A percentile compares a stretch with the other conserved stretches of the same genome.
These are phyloP conservation scores for Arthrinium phaeospermum DNA, from an alignment of 2,329 filamentous ascomycete genomes.

Conservation along the genomic window DNA sequence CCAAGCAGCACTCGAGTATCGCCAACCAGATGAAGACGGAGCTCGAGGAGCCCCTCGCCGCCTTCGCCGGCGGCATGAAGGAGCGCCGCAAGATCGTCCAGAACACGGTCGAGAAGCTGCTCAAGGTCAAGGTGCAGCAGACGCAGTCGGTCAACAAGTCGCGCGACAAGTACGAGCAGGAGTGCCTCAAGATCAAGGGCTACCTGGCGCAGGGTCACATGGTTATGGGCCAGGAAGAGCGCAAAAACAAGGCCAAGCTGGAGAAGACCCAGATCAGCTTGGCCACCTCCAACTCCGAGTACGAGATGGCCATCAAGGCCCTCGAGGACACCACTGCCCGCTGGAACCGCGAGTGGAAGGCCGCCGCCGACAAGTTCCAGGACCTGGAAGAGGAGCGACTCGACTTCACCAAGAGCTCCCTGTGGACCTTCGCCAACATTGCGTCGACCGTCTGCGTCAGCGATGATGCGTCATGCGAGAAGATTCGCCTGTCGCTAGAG, in stretches of 20 bases:
- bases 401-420: conserved; percentile 95
- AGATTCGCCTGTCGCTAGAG: conserved; percentile 90
- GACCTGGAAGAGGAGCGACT: conserved; percentile 96
- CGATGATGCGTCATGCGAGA: conserved; percentile 95
- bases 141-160: conserved; percentile 93
- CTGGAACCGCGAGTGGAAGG: conserved; percentile 99
- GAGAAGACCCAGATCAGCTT: conserved; percentile 98
- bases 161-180: conserved; percentile 93
- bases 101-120: conserved; percentile 87
- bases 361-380: conserved; percentile 98
- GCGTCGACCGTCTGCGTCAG: conserved; percentile 97
- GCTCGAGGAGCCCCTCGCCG: conserved; percentile 88
- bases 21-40: conserved; percentile 95
- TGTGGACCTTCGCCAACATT: conserved; percentile 98
- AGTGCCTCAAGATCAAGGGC: conserved; percentile 97
- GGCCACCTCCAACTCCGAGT: conserved; percentile 88
- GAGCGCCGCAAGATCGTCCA: conserved; percentile 97
- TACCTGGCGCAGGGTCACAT: conserved; percentile 98
- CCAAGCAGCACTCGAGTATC: conserved; percentile 89
- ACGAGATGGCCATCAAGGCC: conserved; percentile 89
- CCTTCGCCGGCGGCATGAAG: conserved; percentile 94
- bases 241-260: conserved; percentile 97
- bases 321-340: conserved; percentile 93
- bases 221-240: conserved; percentile 99
- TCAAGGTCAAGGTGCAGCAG: conserved; percentile 93